Base-by-base conservation (phyloP, 2,329 filamentous ascomycete species). In the Triangularia verruculosa region DNA sequence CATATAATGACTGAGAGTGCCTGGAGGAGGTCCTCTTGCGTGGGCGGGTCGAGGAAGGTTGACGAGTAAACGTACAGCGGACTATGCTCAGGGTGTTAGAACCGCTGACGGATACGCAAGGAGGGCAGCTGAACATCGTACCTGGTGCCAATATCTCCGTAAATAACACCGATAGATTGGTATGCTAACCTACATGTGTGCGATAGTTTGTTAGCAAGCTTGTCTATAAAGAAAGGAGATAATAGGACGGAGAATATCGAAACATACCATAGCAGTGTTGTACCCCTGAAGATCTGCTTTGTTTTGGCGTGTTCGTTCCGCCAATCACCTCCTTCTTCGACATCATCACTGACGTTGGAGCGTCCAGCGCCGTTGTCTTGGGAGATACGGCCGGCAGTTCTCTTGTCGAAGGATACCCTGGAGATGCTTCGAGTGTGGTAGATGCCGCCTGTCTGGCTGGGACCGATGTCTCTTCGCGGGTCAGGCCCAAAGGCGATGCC, bases 31-130 rank as follows among this genome's bases (percentile, higher is more conserved):
- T 89, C 84, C 22, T 84, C 78, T 68, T 83, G 82, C 6, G 76
- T 78, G 0, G 87, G 87, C 15, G 81, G 75, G 2, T 77, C 75
- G 25, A 80, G 78, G 70, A 91, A 91, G 0, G 86, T 89, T n/a
- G 85, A 87, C 17, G 87, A 89, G 73, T 79, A 90, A 17, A 90
- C 88, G 70, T 91, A 91, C 17, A 91, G 83, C n/a, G 87, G 87
- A 51, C 64, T 66, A n/a, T n/a, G 15, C n/a, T 15, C 13, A 8
- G 24, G 5, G 17, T 15, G 15, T 63, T 12, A 47, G 39, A 22
- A 9, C 9, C 64, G 81, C 39, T 9, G 85, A 62, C 8, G 22
- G 12, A 17, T 9, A 28, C 9, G 4, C 27, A 2, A 25, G 15
- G 7, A 54, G 9, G 51, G 12, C 17, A 22, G 24, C 9, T 22